Evolutionary conservation across 805 yeast genomes (phyloP).

Genomic region (Pichia insulana): DNA sequence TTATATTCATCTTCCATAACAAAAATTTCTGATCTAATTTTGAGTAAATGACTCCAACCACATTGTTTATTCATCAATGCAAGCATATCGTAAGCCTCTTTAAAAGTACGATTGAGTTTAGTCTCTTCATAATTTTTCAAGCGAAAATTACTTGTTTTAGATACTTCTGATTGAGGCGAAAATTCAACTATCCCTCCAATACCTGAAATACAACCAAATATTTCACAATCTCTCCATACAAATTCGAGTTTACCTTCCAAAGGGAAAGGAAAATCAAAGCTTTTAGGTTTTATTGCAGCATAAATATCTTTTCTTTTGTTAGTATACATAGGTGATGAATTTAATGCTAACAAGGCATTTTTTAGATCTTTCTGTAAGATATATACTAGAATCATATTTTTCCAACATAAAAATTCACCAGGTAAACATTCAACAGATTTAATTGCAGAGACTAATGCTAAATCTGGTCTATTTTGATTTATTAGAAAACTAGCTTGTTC

Average conservation of each 20-base stretch:
- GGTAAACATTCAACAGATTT: conserved; percentile 64
- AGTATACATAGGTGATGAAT: conserved; percentile 66
- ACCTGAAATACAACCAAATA: conserved; percentile 27
- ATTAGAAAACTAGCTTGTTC: conserved; percentile 60
- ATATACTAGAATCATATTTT: conserved; percentile 50
- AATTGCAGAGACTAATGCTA: conserved; percentile 52
- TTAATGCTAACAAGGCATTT: conserved; percentile 57
- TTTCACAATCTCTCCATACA: conserved; percentile 36
- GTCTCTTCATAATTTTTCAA: conserved; percentile 42
- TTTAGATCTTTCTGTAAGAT: conserved; percentile 45
- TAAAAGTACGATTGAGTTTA: conserved; percentile 43
- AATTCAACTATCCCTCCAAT: conserved; percentile 27
- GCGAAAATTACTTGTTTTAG: conserved; percentile 39
- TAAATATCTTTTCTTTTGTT: conserved; percentile 37
- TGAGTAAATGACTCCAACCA: conserved; percentile 79
- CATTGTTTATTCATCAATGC: conserved; percentile 55
- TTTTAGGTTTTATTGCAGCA: conserved; percentile 35
- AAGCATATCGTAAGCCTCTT: conserved; percentile 58
- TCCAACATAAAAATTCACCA: conserved; percentile 70
- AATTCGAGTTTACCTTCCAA: conserved; percentile 42
- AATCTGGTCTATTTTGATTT: conserved; percentile 39
- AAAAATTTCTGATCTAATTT: conserved; percentile 60
- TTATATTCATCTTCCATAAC: conserved; percentile 70
- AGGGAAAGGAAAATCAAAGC: conserved; percentile 42
- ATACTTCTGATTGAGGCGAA: conserved; percentile 28